These are phyloP conservation scores for Thalassiosira livingstoniorum DNA, from an alignment of 352 stramenopile species.

Conservation along the genomic window DNA sequence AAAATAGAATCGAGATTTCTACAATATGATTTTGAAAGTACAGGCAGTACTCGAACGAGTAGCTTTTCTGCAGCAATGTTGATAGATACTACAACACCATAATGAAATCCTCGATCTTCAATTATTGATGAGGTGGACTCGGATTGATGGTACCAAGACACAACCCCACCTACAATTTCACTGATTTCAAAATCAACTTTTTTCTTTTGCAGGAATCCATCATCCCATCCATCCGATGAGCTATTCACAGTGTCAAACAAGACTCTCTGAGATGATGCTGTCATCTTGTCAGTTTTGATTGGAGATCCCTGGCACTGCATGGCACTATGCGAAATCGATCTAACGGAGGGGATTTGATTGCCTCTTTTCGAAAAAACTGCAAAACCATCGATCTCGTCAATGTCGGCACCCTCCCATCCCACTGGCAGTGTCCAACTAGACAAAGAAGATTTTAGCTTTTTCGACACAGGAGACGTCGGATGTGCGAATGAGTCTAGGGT, in stretches of 20 bases:
- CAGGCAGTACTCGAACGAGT: conserved; percentile 37
- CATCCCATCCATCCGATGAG: too few species aligned
- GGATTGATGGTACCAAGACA: conserved; percentile 29
- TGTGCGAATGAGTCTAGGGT: conserved; percentile 4
- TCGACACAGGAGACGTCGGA: neutral
- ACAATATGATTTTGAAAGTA: conserved; percentile 13
- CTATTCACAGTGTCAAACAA: neutral
- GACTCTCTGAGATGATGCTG: neutral
- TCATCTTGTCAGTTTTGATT: too few species aligned
- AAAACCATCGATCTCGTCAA: conserved; percentile 49
- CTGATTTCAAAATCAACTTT: conserved; percentile 23
- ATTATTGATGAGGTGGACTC: neutral
- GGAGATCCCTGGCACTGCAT: too few species aligned
- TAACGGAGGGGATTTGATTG: neutral
- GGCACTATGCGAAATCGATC: neutral
- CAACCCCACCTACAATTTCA: conserved; percentile 44
- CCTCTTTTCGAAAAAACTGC: conserved; percentile 39
- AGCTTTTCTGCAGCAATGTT: conserved; percentile 26
- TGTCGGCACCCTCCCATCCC: conserved; percentile 47
- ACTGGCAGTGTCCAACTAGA: conserved; percentile 24
- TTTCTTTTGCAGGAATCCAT: neutral
- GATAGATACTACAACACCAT: conserved; percentile 42
- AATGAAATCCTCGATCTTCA: conserved; percentile 14
- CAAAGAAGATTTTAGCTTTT: conserved; percentile 16
- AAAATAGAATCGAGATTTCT: neutral